Conservation (phyloP, 371 early-diverging fungal genomes). For the Rhizomucor pusillus region DNA sequence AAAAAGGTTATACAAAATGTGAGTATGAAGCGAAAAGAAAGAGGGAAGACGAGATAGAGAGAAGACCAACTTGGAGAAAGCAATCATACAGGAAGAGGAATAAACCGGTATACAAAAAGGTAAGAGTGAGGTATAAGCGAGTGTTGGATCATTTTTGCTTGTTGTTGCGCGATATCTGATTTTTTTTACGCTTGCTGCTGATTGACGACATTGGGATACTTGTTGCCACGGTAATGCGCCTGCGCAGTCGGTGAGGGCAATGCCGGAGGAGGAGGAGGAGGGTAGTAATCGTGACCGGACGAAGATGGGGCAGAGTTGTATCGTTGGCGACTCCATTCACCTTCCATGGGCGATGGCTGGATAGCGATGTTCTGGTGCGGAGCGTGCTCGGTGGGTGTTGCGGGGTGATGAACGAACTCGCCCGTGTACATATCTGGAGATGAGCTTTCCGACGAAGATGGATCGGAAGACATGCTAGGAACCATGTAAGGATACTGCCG, state of each 20-base stretch:
- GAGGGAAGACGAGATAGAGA: not conserved
- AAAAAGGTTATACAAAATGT: not conserved
- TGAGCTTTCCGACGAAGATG: constrained; percentile 19
- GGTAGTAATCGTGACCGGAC: not conserved
- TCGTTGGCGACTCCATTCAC: not conserved
- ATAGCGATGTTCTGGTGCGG: not conserved
- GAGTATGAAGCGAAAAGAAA: not conserved
- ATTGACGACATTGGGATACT: not conserved
- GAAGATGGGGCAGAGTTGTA: not conserved
- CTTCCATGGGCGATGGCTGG: not conserved
- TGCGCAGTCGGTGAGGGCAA: not conserved
- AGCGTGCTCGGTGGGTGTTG: not conserved
- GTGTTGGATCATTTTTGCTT: too few relatives aligned
- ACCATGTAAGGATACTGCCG: constrained; percentile 15
- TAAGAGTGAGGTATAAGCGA: too few relatives aligned
- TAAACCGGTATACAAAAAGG: too few relatives aligned
- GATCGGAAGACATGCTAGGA: constrained; percentile 20
- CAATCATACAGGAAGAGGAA: too few relatives aligned
- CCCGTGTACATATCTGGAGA: constrained; percentile 23
- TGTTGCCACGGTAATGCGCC: not conserved
- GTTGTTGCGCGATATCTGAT: too few relatives aligned
- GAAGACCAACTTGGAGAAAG: not conserved
- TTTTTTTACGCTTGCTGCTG: not conserved
- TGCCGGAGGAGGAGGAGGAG: constrained; percentile 1
- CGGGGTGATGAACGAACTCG: constrained; percentile 14